Conservation (phyloP, 257 asterid genomes). For the Linaria vulgaris region DNA sequence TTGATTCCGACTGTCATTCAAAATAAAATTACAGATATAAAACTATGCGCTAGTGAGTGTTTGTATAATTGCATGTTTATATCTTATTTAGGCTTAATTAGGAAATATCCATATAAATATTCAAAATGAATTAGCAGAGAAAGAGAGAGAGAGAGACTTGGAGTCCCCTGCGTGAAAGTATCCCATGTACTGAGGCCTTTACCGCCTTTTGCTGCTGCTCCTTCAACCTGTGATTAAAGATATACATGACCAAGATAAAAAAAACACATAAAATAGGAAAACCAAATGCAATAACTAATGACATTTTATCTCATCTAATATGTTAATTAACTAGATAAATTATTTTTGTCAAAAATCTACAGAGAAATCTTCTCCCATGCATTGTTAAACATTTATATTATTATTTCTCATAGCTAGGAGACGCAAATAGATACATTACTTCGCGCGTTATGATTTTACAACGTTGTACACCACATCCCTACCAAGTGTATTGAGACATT, state of each 20-base stretch:
- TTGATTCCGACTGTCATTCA: constrained; percentile 24
- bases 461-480: no score
- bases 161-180: constrained; percentile 33
- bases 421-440: no score
- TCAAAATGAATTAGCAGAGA: not conserved
- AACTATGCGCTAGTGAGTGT: no score
- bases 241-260: not conserved
- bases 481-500: no score
- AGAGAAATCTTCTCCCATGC: no score
- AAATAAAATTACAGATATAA: not conserved
- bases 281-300: no score
- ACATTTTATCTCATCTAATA: no score
- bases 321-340: no score
- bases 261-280: not conserved
- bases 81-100: not conserved
- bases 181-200: constrained; percentile 40
- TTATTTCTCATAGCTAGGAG: no score
- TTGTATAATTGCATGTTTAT: not conserved
- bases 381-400: no score
- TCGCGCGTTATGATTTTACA: no score
- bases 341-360: no score
- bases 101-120: not conserved
- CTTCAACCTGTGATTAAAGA: constrained; percentile 29
- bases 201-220: constrained; percentile 41
- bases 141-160: constrained; percentile 23